phyloP scores from a whole-genome alignment of 2,329 filamentous ascomycete genomes.

The Scorias spongiosa region DNA sequence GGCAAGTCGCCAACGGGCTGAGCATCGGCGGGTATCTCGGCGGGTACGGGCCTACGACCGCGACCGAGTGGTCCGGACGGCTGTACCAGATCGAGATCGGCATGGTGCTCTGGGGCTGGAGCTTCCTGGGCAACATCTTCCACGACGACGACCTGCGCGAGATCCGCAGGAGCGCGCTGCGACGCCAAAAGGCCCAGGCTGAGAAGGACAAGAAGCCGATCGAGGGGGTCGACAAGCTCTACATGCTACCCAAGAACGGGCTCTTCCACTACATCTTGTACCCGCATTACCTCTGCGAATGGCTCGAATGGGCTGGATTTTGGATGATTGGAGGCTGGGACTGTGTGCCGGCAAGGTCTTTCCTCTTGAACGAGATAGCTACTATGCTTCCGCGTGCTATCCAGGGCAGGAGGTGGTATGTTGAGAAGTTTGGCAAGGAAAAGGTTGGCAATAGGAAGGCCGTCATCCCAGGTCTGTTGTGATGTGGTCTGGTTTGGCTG shows the following conservation, averaged over 20 bases:
- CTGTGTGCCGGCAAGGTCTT: constrained; percentile 62
- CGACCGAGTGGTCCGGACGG: constrained; percentile 33
- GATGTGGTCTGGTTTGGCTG: constrained; percentile 1
- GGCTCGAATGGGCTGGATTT: constrained; percentile 90
- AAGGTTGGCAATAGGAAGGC: constrained; percentile 62
- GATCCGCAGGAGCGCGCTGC: constrained; percentile 57
- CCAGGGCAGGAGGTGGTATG: constrained; percentile 72
- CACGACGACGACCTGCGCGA: constrained; percentile 83
- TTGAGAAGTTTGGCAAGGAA: constrained; percentile 72
- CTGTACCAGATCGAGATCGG: constrained; percentile 42
- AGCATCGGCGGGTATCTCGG: constrained; percentile 68
- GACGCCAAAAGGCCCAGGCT: constrained; percentile 38
- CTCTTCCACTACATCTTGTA: constrained; percentile 72
- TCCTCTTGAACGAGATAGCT: constrained; percentile 70
- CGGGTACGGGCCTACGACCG: constrained; percentile 57
- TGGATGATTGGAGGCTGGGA: constrained; percentile 54
- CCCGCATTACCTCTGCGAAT: constrained; percentile 92
- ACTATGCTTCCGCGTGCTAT: constrained; percentile 81
- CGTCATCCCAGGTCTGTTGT: constrained; percentile 47
- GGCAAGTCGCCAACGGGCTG: constrained; percentile 69
- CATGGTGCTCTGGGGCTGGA: constrained; percentile 58
- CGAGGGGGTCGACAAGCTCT: constrained; percentile 58
- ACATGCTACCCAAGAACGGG: constrained; percentile 70
- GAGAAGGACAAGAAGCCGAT: constrained; percentile 29
- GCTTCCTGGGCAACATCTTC: constrained; percentile 66